A percentile compares a stretch with the other conserved stretches of the same genome.
Evolutionary conservation across 768 basidiomycete genomes (phyloP).

Genomic region (Hirschioporus abietinus): DNA sequence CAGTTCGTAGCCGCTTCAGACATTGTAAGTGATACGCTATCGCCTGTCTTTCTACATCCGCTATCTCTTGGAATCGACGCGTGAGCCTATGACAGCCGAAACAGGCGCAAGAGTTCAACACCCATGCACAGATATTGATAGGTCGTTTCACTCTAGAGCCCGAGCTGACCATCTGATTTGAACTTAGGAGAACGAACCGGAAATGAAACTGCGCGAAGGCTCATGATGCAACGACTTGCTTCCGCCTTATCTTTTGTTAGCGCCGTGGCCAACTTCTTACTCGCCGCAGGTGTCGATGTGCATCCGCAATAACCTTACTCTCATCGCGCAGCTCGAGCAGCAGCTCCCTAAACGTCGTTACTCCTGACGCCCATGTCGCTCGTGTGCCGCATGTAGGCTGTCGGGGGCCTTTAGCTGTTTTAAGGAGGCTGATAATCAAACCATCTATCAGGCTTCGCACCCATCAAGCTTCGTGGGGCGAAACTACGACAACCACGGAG

Average conservation of each 20-base stretch:
- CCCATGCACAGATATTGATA: not conserved
- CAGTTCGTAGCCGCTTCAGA: not conserved
- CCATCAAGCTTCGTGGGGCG: not conserved
- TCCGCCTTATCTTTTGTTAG: not conserved
- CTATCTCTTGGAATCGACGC: not conserved
- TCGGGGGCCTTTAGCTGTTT: not conserved
- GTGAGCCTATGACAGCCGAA: not conserved
- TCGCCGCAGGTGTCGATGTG: not conserved
- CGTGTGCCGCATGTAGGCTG: not conserved
- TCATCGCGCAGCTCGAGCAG: not conserved
- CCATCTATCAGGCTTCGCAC: not conserved
- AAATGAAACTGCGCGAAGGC: slow-evolving; percentile 1
- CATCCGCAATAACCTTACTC: not conserved
- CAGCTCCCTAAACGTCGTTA: not conserved
- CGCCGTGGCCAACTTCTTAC: not conserved
- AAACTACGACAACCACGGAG: not conserved
- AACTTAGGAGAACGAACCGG: not conserved
- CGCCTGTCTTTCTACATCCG: not conserved
- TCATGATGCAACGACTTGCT: not conserved
- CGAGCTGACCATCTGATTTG: not conserved
- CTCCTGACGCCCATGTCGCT: not conserved
- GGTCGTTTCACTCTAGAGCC: not conserved
- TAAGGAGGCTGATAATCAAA: not conserved
- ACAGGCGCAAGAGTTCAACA: not conserved
- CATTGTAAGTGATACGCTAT: not conserved